Conservation (phyloP, 2,329 filamentous ascomycete species). For the Raffaelea deltoideospora region DNA sequence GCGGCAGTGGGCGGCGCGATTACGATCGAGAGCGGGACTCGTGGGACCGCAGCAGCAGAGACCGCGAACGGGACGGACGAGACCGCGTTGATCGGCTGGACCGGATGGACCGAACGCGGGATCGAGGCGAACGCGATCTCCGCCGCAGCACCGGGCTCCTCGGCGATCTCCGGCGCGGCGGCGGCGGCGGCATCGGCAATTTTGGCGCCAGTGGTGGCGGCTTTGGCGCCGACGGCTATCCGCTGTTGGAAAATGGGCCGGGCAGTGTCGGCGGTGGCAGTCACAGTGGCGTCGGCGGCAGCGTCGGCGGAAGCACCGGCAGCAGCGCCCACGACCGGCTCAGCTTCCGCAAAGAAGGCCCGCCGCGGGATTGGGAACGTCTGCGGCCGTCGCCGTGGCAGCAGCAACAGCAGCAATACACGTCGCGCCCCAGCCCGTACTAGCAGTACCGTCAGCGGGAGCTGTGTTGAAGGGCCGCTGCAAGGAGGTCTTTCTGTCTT, state of each 20-base stretch:
- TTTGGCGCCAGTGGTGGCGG: slow-evolving; percentile 4
- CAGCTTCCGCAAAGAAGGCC: slow-evolving; percentile 11
- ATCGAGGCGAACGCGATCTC: slow-evolving; percentile 20
- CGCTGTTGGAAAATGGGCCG: too few relatives aligned
- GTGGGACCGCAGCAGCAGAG: slow-evolving; percentile 1
- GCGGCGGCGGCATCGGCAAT: neutral
- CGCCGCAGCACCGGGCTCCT: slow-evolving; percentile 16
- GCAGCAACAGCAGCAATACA: slow-evolving; percentile 8
- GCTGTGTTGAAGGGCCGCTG: too few relatives aligned
- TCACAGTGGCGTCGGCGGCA: too few relatives aligned
- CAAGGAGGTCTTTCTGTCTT: too few relatives aligned
- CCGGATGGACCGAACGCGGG: slow-evolving; percentile 14
- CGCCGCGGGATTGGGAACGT: slow-evolving; percentile 9
- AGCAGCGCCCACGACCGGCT: slow-evolving; percentile 7
- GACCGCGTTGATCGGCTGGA: slow-evolving; percentile 4
- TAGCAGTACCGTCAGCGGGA: slow-evolving; percentile 2
- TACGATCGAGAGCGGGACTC: slow-evolving; percentile 8
- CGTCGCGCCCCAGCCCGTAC: slow-evolving; percentile 8
- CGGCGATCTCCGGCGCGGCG: neutral
- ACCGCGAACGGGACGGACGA: slow-evolving; percentile 4
- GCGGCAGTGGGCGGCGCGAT: slow-evolving; percentile 12
- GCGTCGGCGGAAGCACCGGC: too few relatives aligned
- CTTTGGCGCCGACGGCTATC: too few relatives aligned
- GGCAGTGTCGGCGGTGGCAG: too few relatives aligned
- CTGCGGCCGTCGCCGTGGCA: slow-evolving; percentile 11